These are phyloP conservation scores for Podila verticillata DNA, from an alignment of 192 early-diverging fungal genomes.

Conservation along the genomic window DNA sequence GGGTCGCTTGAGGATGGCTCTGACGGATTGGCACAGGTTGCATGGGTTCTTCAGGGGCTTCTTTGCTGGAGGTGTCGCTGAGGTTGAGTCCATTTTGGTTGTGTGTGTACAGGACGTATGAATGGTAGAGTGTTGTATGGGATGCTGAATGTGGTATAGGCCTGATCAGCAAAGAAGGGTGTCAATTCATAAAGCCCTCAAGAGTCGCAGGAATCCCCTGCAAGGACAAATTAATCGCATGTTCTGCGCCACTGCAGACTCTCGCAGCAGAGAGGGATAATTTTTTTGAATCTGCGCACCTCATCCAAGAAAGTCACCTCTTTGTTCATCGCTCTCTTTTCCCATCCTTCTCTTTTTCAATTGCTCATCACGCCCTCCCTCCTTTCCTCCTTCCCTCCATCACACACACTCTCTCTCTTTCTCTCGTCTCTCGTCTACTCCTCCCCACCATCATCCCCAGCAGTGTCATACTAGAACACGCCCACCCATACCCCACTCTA, in stretches of 20 bases:
- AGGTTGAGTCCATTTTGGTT: neutral
- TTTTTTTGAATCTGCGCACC: too few relatives aligned
- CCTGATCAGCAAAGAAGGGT: neutral
- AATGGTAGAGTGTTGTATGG: neutral
- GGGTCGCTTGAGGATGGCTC: constrained; percentile 91
- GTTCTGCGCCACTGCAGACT: neutral
- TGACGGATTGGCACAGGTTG: constrained; percentile 65
- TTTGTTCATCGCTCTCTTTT: neutral
- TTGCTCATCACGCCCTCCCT: neutral
- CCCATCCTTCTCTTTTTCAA: neutral
- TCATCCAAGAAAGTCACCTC: too few relatives aligned
- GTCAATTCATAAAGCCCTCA: neutral
- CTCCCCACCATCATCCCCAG: neutral
- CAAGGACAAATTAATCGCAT: neutral
- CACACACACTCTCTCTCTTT: neutral
- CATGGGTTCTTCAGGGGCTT: constrained; percentile 44
- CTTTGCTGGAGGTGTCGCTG: constrained; percentile 2
- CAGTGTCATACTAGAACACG: neutral
- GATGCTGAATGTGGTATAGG: neutral
- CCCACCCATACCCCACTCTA: neutral
- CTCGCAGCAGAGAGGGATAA: too few relatives aligned
- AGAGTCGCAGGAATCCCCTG: neutral
- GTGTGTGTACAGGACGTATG: neutral
- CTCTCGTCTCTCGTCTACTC: constrained; percentile 1
- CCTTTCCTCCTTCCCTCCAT: neutral